These are phyloP conservation scores for Tagetes patula DNA, from an alignment of 129 eudicot species.

Conservation along the genomic window DNA sequence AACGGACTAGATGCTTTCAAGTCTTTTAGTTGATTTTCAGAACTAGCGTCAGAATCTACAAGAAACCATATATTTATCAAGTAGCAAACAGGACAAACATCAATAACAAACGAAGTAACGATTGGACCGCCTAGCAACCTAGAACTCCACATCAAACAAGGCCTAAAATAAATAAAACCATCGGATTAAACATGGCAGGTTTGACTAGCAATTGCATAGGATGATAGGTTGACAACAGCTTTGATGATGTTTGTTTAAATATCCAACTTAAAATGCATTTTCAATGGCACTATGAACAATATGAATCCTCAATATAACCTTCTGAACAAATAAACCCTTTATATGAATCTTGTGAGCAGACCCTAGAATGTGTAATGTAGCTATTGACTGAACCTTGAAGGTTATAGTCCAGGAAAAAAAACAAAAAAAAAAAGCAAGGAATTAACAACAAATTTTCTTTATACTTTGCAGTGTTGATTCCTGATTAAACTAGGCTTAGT, in stretches of 20 bases:
- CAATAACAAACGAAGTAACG: constrained; percentile 14
- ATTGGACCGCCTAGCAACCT: constrained; percentile 6
- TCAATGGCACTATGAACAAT: not conserved
- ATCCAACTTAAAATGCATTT: not conserved
- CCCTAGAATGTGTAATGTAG: not conserved
- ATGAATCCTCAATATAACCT: not conserved
- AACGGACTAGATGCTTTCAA: constrained; percentile 35
- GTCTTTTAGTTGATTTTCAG: constrained; percentile 44
- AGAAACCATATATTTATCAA: constrained; percentile 5
- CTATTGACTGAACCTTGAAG: not conserved
- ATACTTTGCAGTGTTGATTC: not conserved
- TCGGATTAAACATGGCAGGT: constrained; percentile 9
- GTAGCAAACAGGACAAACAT: constrained; percentile 23
- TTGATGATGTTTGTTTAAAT: constrained; percentile 1
- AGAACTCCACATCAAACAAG: constrained; percentile 1
- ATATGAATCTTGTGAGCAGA: not conserved
- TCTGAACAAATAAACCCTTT: not conserved
- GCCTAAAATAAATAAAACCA: constrained; percentile 12
- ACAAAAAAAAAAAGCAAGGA: not conserved
- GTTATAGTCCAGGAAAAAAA: not conserved
- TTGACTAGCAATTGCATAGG: constrained; percentile 1
- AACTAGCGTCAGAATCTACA: constrained; percentile 49
- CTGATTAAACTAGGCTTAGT: not conserved
- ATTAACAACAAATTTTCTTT: not conserved
- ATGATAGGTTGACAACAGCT: not conserved